Evolutionary conservation across 1,284 basidiomycete species (phyloP).

Genomic region (Rhodofomes roseus): DNA sequence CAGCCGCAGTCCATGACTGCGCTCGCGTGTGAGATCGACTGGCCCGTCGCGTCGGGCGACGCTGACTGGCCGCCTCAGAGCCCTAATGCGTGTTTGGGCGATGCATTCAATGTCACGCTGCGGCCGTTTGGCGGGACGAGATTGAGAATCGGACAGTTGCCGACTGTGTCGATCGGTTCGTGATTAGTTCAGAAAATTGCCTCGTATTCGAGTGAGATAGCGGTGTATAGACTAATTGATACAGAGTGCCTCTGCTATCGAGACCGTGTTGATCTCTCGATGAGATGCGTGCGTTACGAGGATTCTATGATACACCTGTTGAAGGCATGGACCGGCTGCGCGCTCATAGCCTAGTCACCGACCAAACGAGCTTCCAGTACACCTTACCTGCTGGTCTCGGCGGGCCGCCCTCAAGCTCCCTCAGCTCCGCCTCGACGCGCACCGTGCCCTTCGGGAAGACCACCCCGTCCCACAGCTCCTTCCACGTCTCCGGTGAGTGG

Average conservation of each 20-base stretch:
- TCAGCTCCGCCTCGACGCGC: slow-evolving; percentile 26
- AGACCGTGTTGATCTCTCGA: background rate
- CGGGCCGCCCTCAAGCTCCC: background rate
- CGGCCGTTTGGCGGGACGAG: slow-evolving; percentile 46
- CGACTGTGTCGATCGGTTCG: background rate
- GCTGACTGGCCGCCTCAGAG: slow-evolving; percentile 45
- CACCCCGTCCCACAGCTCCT: slow-evolving; percentile 38
- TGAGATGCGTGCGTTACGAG: background rate
- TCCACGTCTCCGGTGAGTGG: slow-evolving; percentile 38
- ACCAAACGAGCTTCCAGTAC: background rate
- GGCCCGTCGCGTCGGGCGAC: slow-evolving; percentile 41
- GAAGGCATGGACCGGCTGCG: background rate
- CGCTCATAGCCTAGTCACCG: background rate
- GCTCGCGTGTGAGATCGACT: slow-evolving; percentile 47
- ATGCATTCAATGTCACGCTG: slow-evolving; percentile 41
- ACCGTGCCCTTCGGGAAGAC: slow-evolving; percentile 37
- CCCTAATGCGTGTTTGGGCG: slow-evolving; percentile 39
- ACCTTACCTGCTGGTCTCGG: background rate
- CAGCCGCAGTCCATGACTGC: slow-evolving; percentile 49
- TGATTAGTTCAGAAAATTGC: background rate
- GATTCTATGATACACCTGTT: background rate
- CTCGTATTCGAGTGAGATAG: too few species aligned
- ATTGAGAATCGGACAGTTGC: slow-evolving; percentile 1
- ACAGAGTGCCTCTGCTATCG: too few species aligned
- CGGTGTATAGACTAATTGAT: too few species aligned